phyloP scores from a whole-genome alignment of 2,329 filamentous ascomycete genomes.

The Setomelanomma holmii region DNA sequence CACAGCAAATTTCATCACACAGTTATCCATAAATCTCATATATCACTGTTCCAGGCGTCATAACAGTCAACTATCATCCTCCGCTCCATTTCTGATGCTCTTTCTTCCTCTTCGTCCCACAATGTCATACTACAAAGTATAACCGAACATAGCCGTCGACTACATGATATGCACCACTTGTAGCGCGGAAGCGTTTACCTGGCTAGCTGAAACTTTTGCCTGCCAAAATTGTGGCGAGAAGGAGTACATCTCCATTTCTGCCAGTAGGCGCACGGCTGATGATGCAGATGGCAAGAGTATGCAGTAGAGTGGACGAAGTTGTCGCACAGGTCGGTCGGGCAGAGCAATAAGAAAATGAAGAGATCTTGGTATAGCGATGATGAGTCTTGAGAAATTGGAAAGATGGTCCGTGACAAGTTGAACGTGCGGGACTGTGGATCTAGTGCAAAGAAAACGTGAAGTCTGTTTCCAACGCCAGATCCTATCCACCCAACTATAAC shows the following conservation, averaged over 20 bases:
- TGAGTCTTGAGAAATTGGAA: too few relatives aligned
- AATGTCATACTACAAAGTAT: slow-evolving; percentile 16
- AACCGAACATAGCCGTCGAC: slow-evolving; percentile 7
- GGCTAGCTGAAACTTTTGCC: slow-evolving; percentile 17
- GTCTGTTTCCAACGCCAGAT: background rate
- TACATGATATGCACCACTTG: slow-evolving; percentile 16
- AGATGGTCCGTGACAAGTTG: too few relatives aligned
- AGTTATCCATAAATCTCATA: too few relatives aligned
- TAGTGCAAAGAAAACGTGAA: background rate
- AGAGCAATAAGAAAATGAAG: background rate
- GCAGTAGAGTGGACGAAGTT: background rate
- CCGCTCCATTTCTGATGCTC: too few relatives aligned
- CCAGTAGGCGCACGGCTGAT: background rate
- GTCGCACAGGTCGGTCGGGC: background rate
- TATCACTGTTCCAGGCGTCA: too few relatives aligned
- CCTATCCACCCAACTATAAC: background rate
- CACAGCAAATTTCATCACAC: too few relatives aligned
- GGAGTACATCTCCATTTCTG: background rate
- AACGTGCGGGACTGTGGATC: too few relatives aligned
- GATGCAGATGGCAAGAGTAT: background rate
- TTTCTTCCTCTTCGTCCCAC: too few relatives aligned
- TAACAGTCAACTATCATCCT: too few relatives aligned
- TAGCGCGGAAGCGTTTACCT: slow-evolving; percentile 9
- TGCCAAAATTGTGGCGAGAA: slow-evolving; percentile 15
- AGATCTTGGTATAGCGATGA: too few relatives aligned